Percentiles rank a stretch among this genome's conserved stretches.
phyloP scores from a whole-genome alignment of 2,329 filamentous ascomycete species.

The Paecilomyces formosus region DNA sequence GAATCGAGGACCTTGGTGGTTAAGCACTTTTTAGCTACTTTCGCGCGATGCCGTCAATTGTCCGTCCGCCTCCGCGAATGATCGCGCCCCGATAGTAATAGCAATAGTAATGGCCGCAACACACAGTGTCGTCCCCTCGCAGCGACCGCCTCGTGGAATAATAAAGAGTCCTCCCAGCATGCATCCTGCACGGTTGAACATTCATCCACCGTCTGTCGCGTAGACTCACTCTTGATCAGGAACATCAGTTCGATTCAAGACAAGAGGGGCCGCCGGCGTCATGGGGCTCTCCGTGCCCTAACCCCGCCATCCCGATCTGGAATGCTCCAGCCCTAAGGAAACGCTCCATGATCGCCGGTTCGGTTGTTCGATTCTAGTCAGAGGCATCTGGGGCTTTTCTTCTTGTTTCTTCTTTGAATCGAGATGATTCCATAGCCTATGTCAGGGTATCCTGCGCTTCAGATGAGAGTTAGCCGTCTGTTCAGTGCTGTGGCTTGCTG shows the following conservation, averaged over 20 bases:
- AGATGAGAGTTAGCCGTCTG: too few species aligned
- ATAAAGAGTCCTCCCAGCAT: neutral
- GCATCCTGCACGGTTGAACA: neutral
- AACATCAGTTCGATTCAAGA: neutral
- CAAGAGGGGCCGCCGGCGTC: neutral
- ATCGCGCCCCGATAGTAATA: neutral
- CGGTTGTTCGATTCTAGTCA: too few species aligned
- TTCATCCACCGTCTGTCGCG: neutral
- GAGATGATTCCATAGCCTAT: too few species aligned
- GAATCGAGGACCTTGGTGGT: conserved; percentile 27
- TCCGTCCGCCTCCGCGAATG: neutral
- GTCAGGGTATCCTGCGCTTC: too few species aligned
- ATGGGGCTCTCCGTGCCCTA: neutral
- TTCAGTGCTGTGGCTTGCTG: too few species aligned
- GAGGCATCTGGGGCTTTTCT: neutral
- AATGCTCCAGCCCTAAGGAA: neutral
- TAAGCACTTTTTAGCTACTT: conserved; percentile 13
- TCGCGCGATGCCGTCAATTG: neutral
- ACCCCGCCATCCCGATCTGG: neutral
- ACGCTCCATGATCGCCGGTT: neutral
- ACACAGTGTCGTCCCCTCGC: neutral
- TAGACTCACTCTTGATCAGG: neutral
- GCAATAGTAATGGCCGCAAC: neutral
- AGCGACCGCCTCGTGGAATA: neutral
- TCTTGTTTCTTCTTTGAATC: neutral